phyloP scores from a whole-genome alignment of 2,329 filamentous ascomycete genomes.

The Sordariomycetes sp. region DNA sequence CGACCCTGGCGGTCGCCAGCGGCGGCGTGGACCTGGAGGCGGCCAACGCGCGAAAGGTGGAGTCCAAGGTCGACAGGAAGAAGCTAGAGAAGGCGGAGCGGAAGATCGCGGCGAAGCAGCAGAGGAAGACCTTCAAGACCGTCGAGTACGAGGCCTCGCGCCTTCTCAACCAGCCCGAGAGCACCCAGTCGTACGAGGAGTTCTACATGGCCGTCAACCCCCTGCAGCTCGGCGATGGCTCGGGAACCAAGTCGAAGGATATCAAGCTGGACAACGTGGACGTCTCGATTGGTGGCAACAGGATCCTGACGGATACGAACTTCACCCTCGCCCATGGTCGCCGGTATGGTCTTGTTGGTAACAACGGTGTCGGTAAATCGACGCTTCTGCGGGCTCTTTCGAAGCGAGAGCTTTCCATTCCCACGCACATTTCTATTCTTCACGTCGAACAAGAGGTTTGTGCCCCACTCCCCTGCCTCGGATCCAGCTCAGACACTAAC shows the following conservation, averaged over 20 bases:
- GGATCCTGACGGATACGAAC: conserved; percentile 84
- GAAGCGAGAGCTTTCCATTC: conserved; percentile 86
- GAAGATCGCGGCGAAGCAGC: conserved; percentile 96
- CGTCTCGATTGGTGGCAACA: conserved; percentile 77
- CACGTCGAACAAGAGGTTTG: conserved; percentile 93
- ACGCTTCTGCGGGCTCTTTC: conserved; percentile 89
- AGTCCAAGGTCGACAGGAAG: conserved; percentile 96
- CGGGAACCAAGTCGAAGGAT: conserved; percentile 88
- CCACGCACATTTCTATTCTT: conserved; percentile 95
- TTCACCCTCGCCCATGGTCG: conserved; percentile 86
- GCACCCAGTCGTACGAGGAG: conserved; percentile 90
- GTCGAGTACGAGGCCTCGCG: conserved; percentile 95
- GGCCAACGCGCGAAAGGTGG: conserved; percentile 83
- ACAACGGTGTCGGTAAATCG: conserved; percentile 98
- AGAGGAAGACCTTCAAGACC: conserved; percentile 96
- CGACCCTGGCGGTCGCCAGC: conserved; percentile 78
- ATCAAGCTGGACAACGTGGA: conserved; percentile 97
- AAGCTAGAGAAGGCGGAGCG: conserved; percentile 98
- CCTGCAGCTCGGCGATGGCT: conserved; percentile 65
- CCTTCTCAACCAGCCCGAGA: conserved; percentile 72
- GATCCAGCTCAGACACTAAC: not conserved
- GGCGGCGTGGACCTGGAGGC: conserved; percentile 87
- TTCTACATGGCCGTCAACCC: conserved; percentile 99
- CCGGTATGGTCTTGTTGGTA: conserved; percentile 92
- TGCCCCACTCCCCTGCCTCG: not conserved